Conservation (phyloP, 495 filamentous ascomycete species). For the Cercophora scortea region DNA sequence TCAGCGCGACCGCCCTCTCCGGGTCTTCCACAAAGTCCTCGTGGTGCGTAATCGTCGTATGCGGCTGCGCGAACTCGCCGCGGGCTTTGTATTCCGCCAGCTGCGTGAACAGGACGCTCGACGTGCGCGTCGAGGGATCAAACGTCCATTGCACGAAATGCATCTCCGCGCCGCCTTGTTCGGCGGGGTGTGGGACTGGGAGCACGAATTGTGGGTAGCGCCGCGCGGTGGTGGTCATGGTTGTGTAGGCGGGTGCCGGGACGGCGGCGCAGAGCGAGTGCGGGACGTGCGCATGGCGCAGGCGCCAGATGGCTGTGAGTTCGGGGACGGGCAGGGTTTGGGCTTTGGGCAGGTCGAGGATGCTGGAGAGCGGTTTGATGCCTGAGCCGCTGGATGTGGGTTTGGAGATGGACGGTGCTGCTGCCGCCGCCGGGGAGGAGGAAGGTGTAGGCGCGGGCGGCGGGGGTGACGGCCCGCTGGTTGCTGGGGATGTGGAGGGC, state of each 20-base stretch:
- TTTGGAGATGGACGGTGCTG: conserved; percentile 26
- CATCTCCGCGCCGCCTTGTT: conserved; percentile 65
- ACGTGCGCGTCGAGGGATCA: conserved; percentile 48
- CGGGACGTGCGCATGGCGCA: conserved; percentile 65
- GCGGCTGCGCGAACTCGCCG: conserved; percentile 80
- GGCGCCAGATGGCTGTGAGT: conserved; percentile 82
- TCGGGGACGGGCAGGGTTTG: conserved; percentile 66
- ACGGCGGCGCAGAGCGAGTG: conserved; percentile 76
- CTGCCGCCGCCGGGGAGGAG: conserved; percentile 12
- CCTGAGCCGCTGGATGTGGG: conserved; percentile 17
- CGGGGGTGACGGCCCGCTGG: conserved; percentile 1
- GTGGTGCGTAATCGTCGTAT: conserved; percentile 90
- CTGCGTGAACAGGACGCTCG: conserved; percentile 86
- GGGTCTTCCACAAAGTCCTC: conserved; percentile 54
- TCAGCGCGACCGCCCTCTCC: conserved; percentile 67
- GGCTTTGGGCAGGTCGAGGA: conserved; percentile 75
- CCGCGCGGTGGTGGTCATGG: conserved; percentile 60
- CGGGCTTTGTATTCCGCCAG: conserved; percentile 86
- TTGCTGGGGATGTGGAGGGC: background rate
- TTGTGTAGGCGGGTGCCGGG: conserved; percentile 58
- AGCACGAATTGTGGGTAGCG: conserved; percentile 85
- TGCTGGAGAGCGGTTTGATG: conserved; percentile 73
- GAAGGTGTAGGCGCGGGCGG: background rate
- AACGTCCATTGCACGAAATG: conserved; percentile 77
- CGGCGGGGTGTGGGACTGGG: conserved; percentile 63